phyloP scores from a whole-genome alignment of 2,329 filamentous ascomycete genomes.

The Phaeosphaeriaceae sp. region DNA sequence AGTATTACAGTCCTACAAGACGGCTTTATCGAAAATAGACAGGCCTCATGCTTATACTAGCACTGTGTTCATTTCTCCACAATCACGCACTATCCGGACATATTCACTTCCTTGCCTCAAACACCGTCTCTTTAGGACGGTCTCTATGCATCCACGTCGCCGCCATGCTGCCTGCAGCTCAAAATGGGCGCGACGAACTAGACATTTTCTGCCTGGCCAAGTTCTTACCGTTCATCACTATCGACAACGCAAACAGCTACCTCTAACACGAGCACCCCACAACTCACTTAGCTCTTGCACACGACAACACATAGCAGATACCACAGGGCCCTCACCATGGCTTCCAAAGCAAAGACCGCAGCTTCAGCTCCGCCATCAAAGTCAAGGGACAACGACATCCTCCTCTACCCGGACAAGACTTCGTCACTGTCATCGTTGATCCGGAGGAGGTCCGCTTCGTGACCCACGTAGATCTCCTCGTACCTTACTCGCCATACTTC shows the following conservation, averaged over 20 bases:
- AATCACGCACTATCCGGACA: too few species aligned
- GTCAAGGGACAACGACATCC: background rate
- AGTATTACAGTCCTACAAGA: too few species aligned
- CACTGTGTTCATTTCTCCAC: too few species aligned
- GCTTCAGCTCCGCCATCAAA: background rate
- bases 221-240: too few species aligned
- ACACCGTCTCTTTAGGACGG: too few species aligned
- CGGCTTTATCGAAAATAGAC: too few species aligned
- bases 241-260: background rate
- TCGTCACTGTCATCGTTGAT: conserved; percentile 18
- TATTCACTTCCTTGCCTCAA: too few species aligned
- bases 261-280: background rate
- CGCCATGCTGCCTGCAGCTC: too few species aligned
- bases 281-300: background rate
- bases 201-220: too few species aligned
- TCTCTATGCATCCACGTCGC: too few species aligned
- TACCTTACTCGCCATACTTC: conserved; percentile 18
- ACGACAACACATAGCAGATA: background rate
- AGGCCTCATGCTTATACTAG: too few species aligned
- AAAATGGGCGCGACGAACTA: too few species aligned
- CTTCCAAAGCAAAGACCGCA: background rate
- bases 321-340: background rate
- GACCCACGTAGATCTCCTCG: conserved; percentile 15
- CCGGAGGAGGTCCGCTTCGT: conserved; percentile 7
- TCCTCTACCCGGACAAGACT: background rate